A percentile compares a stretch with the other conserved stretches of the same genome.
These are phyloP conservation scores for Phytophthora meadii DNA, from an alignment of 352 stramenopile genomes.

Conservation along the genomic window DNA sequence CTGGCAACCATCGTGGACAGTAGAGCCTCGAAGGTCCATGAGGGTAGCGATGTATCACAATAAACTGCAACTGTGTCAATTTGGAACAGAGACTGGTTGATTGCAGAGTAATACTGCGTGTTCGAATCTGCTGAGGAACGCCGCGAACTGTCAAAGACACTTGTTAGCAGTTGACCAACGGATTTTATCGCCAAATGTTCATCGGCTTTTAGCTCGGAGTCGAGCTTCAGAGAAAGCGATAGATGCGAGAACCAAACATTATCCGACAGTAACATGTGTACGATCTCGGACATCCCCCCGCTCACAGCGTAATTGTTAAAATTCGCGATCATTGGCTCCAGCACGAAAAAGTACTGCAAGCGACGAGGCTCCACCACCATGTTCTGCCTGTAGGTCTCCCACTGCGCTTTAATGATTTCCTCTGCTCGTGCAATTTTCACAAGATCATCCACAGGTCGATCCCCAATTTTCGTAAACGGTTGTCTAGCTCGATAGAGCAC, in stretches of 20 bases:
- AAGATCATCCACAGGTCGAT: slow-evolving; percentile 7
- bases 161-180: slow-evolving; percentile 4
- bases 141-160: neutral
- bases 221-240: neutral
- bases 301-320: neutral
- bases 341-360: slow-evolving; percentile 13
- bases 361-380: neutral
- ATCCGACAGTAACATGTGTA: neutral
- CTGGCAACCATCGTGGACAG: neutral
- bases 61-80: slow-evolving; percentile 1
- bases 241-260: slow-evolving; percentile 15
- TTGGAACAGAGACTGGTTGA: neutral
- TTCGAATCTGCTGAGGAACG: neutral
- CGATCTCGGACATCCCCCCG: neutral
- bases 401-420: neutral
- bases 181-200: neutral
- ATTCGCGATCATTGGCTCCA: slow-evolving; percentile 16
- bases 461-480: neutral
- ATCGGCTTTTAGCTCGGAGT: neutral
- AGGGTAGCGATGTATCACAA: neutral
- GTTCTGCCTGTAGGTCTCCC: neutral
- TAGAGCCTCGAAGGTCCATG: neutral
- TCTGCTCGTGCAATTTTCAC: slow-evolving; percentile 4
- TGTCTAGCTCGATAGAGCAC: slow-evolving; percentile 7
- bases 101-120: neutral